A percentile compares a stretch with the other conserved stretches of the same genome.
These are phyloP conservation scores for Raddia guianensis DNA, from an alignment of 176 grass and related monocot genomes.

Conservation along the genomic window DNA sequence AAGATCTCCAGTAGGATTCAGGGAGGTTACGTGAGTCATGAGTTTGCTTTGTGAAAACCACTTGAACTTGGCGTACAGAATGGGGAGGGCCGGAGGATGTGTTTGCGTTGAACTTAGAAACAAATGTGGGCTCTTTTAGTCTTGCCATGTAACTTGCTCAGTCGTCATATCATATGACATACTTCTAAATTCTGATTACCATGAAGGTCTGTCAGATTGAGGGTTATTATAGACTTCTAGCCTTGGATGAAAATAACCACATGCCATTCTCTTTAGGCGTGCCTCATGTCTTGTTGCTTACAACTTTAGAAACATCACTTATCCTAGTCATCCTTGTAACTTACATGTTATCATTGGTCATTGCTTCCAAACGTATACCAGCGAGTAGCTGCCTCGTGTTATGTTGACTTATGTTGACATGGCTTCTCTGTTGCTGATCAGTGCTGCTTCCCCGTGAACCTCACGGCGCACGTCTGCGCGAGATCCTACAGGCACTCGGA, in stretches of 20 bases:
- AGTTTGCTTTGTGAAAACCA: not conserved
- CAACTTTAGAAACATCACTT: not conserved
- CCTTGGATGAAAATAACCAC: not conserved
- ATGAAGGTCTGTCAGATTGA: not conserved
- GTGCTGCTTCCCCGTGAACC: conserved; percentile 82
- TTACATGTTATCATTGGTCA: not conserved
- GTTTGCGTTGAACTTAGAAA: not conserved
- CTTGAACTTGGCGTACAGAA: conserved; percentile 6
- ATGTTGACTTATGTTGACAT: not conserved
- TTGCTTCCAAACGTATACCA: not conserved
- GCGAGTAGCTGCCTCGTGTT: not conserved
- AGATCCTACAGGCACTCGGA: conserved; percentile 65
- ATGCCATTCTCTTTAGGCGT: conserved; percentile 7
- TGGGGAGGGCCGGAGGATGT: no score
- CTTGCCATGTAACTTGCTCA: not conserved
- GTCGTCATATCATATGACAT: not conserved
- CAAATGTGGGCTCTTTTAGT: not conserved
- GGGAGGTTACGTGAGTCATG: not conserved
- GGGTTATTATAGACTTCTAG: not conserved
- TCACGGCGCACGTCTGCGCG: conserved; percentile 52
- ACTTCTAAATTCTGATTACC: conserved; percentile 19
- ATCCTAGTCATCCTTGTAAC: not conserved
- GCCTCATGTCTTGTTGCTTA: no score
- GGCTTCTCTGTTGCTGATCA: conserved; percentile 17
- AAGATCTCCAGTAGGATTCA: not conserved